Evolutionary conservation across 768 basidiomycete species (phyloP), one percentile per base, ranked within the genome.

Genomic region (Tremella fuciformis): DNA sequence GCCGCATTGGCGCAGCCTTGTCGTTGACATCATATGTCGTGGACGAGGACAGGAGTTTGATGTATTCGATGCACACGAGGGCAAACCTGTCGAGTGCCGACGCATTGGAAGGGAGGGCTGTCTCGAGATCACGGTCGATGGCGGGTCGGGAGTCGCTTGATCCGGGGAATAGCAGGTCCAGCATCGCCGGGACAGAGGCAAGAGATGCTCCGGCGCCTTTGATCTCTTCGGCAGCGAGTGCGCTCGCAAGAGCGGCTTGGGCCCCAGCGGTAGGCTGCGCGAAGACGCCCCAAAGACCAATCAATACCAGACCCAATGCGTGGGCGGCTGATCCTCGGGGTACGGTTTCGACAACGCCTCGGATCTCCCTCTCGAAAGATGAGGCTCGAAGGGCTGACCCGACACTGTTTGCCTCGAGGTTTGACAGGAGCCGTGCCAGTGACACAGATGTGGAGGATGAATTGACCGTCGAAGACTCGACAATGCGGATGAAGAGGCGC

Each of bases 261-360:
- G 69, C 62, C 1, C 40, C 40, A 6, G 71, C 51, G 2, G 69
- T 53, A 13, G 74, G 69, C 40, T 66, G 64, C 26, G 63, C 56
- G 39, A 76, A 63, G 3, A 72, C 55, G 16, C 71, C 69, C 75
- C 75, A 76, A 1, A 76, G 55, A 42, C 71, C 75, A 29, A 75
- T 72, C 16, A 74, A 50, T 19, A 76, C 75, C 41, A 76, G 55
- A 19, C 70, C 75, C 1, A 76, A 60, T n/a, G 68, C 70, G 44
- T 72, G 70, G 2, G 71, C 63, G 7, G 70, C 58, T 1, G 73
- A 69, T 39, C 69, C 71, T 29, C 59, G 56, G 7, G 70, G 62
- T 6, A 69, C 56, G 18, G 64, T 66, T 24, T 55, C 56, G 8
- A 76, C 48, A 15, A 62, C 59, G 2, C 42, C 62, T 26, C 67